Base-by-base conservation (phyloP, 2,329 filamentous ascomycete genomes). In the Trichothecium sympodiale region DNA sequence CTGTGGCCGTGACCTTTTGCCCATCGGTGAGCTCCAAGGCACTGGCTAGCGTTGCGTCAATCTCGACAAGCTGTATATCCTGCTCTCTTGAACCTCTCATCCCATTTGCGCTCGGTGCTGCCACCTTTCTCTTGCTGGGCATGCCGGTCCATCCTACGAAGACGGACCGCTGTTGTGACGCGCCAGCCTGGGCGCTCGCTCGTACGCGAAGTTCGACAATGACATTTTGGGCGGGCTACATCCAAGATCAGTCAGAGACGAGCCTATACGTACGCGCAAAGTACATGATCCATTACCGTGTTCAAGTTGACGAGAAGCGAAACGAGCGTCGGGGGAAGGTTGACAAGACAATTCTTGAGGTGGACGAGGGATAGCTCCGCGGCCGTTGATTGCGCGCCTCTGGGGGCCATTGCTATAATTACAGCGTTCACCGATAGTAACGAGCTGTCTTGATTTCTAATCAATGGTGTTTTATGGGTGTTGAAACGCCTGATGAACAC, bases 111-210 rank as follows among this genome's bases (percentile, higher is more conserved):
- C 91, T 76, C 18, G 88, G 70, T 1, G 84, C 74, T 10, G 79
- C 75, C 46, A 83, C 64, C 55, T 78, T 83, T 52, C 84, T 77
- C 69, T 88, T 93, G 66, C 88, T 95, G 45, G 87, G 83, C 85
- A 98, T 93, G 48, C 91, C 91, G 9, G 91, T 95, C 91, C 91
- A 98, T 56, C 91, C 91, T 40, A 94, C 69, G 55, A 83, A 98
- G 48, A 93, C 69, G 33, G 84, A 93, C 50, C 71, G 74, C 47
- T 77, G 74, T 36, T 64, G 59, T 35, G 66, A 55, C 28, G 64
- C 51, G 48, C 66, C 64, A 17, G 63, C 51, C 44, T 67, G 63
- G 37, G 67, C 37, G 31, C 49, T 56, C 16, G 70, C 60, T 42
- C 70, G 51, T 61, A 83, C 94, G 55, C 71, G 82, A 44, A 98